phyloP scores from a whole-genome alignment of 1,284 basidiomycete genomes.

The Cerrena zonata region DNA sequence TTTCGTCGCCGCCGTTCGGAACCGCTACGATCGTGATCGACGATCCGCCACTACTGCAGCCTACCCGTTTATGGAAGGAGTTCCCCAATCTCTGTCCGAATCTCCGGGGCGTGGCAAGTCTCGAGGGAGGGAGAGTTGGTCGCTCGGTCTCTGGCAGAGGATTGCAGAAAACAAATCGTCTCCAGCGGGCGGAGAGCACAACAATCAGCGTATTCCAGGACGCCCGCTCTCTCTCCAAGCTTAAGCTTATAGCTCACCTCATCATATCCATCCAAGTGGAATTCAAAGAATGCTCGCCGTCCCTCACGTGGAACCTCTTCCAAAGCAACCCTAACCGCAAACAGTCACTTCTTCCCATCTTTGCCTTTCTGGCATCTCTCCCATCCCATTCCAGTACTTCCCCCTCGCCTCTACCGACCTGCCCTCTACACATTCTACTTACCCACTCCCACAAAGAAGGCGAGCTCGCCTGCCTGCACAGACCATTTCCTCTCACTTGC shows the following conservation, averaged over 20 bases:
- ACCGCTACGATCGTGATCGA: slow-evolving; percentile 10
- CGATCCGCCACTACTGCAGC: slow-evolving; percentile 3
- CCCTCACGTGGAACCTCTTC: slow-evolving; percentile 5
- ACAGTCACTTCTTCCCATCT: slow-evolving; percentile 5
- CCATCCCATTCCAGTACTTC: not conserved
- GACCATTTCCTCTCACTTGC: not conserved
- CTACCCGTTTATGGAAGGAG: not conserved
- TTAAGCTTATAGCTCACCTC: slow-evolving; percentile 3
- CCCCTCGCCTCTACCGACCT: not conserved
- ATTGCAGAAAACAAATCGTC: too few species aligned
- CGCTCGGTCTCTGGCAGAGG: too few species aligned
- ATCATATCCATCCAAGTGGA: not conserved
- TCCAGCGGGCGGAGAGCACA: not conserved
- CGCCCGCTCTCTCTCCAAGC: not conserved
- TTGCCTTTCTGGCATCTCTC: not conserved
- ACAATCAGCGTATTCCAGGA: not conserved
- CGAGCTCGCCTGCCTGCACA: not conserved
- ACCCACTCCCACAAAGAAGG: not conserved
- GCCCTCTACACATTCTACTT: not conserved
- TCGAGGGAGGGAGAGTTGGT: not conserved
- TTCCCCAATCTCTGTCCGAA: not conserved
- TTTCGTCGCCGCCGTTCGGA: slow-evolving; percentile 10
- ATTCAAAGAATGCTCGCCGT: not conserved
- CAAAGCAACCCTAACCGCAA: slow-evolving; percentile 6
- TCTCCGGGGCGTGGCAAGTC: not conserved